phyloP scores from a whole-genome alignment of 352 stramenopile species.

The Phytophthora hybrid region DNA sequence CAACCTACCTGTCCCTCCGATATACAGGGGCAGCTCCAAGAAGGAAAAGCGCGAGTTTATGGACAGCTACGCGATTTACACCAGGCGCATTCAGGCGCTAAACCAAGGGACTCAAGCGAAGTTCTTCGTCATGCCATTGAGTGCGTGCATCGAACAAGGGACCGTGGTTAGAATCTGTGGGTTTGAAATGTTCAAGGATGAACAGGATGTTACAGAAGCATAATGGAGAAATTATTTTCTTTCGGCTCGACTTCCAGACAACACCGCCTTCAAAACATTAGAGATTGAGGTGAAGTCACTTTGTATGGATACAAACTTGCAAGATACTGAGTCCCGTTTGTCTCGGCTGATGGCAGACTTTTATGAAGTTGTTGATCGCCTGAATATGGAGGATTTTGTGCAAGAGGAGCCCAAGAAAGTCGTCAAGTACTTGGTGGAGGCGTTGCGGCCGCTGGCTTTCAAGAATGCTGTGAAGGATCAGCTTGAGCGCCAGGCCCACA shows the following conservation, averaged over 20 bases:
- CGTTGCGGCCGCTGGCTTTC: background rate
- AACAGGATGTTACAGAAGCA: conserved; percentile 7
- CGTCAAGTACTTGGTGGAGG: background rate
- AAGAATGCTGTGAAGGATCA: conserved; percentile 1
- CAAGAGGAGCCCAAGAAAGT: background rate
- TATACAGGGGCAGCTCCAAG: conserved; percentile 23
- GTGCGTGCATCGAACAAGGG: conserved; percentile 21
- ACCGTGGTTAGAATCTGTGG: conserved; percentile 18
- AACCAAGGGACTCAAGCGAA: conserved; percentile 17
- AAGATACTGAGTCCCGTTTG: background rate
- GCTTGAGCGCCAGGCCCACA: background rate
- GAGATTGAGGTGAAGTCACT: conserved; percentile 17
- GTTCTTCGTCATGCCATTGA: conserved; percentile 23
- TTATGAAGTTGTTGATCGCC: background rate
- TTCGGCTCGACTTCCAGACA: conserved; percentile 14
- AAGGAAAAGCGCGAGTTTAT: conserved; percentile 16
- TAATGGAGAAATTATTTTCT: conserved; percentile 23
- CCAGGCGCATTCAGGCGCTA: conserved; percentile 5
- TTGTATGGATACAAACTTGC: too few species aligned
- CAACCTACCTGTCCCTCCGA: conserved; percentile 13
- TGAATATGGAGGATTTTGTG: background rate
- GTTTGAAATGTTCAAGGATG: conserved; percentile 27
- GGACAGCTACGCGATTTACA: too few species aligned
- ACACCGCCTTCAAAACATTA: conserved; percentile 23
- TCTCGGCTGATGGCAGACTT: background rate